A percentile compares a stretch with the other conserved stretches of the same genome.
Evolutionary conservation across 2,329 filamentous ascomycete species (phyloP).

Genomic region (Stromatinia cepivora): DNA sequence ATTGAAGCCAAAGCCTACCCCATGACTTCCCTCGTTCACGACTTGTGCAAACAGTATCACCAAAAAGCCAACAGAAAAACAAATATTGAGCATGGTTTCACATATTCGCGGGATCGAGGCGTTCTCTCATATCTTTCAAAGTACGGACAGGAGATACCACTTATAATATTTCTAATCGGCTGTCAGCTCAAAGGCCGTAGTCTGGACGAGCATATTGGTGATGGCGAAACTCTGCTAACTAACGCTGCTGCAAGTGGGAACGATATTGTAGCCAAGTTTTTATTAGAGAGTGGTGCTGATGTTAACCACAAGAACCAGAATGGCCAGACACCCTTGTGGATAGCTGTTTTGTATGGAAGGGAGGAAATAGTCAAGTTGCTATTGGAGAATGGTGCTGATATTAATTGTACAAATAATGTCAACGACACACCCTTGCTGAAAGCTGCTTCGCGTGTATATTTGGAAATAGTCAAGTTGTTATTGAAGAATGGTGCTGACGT

Average conservation of each 20-base stretch:
- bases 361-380: slow-evolving; percentile 25
- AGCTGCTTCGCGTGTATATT: neutral
- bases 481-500: neutral
- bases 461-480: neutral
- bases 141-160: slow-evolving; percentile 22
- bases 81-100: slow-evolving; percentile 23
- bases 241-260: neutral
- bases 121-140: slow-evolving; percentile 22
- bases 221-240: neutral
- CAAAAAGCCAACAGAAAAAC: slow-evolving; percentile 10
- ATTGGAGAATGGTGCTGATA: slow-evolving; percentile 5
- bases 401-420: neutral
- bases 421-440: neutral
- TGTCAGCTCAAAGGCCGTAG: neutral
- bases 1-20: slow-evolving; percentile 20
- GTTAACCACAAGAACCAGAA: neutral
- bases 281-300: slow-evolving; percentile 24
- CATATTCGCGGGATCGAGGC: slow-evolving; percentile 23
- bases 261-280: slow-evolving; percentile 25
- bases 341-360: neutral
- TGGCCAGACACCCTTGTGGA: slow-evolving; percentile 3
- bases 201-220: too few relatives aligned
- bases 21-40: slow-evolving; percentile 12
- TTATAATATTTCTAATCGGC: neutral
- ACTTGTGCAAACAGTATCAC: slow-evolving; percentile 24